These are phyloP conservation scores for Eimeria zaria DNA, from an alignment of 169 alveolate genomes.

Conservation along the genomic window DNA sequence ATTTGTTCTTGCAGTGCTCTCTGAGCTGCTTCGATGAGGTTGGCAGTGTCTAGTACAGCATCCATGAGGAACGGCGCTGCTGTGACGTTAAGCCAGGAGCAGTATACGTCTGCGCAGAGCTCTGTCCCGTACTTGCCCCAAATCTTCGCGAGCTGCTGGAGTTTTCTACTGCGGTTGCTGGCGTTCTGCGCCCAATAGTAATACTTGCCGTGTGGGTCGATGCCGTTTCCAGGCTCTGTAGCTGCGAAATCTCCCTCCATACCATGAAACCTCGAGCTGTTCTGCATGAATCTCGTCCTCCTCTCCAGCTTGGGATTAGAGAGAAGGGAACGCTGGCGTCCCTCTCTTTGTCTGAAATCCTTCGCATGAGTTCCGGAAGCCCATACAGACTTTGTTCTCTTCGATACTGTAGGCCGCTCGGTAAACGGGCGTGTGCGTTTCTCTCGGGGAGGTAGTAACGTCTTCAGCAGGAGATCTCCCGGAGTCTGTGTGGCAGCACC, in stretches of 20 bases:
- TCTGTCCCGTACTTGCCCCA: conserved; percentile 72
- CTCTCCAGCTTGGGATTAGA: neutral
- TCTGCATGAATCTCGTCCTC: conserved; percentile 2
- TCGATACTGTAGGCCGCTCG: conserved; percentile 31
- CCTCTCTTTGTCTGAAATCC: neutral
- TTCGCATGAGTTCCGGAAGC: conserved; percentile 4
- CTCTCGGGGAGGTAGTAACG: neutral
- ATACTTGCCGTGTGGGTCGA: neutral
- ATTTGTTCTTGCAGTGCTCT: conserved; percentile 48
- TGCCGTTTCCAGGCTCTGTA: neutral
- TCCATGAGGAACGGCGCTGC: conserved; percentile 81
- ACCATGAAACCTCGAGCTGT: neutral
- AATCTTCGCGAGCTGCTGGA: conserved; percentile 1
- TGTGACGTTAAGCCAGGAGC: conserved; percentile 82
- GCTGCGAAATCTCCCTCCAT: neutral
- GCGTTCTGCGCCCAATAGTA: neutral
- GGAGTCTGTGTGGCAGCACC: conserved; percentile 45
- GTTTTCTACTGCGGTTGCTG: conserved; percentile 12
- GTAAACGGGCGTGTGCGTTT: neutral
- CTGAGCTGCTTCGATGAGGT: conserved; percentile 72
- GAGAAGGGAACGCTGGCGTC: conserved; percentile 1
- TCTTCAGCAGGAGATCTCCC: conserved; percentile 35
- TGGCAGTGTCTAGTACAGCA: conserved; percentile 76
- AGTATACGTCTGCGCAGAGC: conserved; percentile 29
- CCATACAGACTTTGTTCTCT: conserved; percentile 19